Evolutionary conservation across 495 filamentous ascomycete species (phyloP).

Genomic region (Schizothecium vesticola): DNA sequence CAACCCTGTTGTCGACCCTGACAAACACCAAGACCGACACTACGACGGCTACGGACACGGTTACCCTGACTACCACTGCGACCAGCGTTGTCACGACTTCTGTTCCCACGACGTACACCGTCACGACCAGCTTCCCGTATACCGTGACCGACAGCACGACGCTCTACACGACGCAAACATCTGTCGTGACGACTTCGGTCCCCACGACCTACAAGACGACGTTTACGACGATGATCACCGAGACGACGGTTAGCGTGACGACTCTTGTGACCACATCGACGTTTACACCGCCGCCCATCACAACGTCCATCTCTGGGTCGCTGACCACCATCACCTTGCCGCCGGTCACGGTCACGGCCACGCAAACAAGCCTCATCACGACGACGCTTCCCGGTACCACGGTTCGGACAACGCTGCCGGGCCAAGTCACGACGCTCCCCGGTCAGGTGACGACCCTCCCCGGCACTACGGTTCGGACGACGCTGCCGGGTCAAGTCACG

Average conservation of each 20-base stretch:
- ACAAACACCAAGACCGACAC: background rate
- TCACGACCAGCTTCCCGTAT: slow-evolving; percentile 12
- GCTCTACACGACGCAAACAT: slow-evolving; percentile 7
- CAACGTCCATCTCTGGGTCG: background rate
- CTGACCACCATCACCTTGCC: background rate
- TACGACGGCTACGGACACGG: background rate
- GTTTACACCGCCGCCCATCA: background rate
- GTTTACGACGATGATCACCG: slow-evolving; percentile 10
- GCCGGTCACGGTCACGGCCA: background rate
- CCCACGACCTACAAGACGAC: slow-evolving; percentile 17
- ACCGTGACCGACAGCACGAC: slow-evolving; percentile 22
- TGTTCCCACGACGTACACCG: too few species aligned
- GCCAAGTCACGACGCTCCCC: slow-evolving; percentile 15
- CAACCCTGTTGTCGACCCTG: background rate
- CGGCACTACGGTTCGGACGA: slow-evolving; percentile 17
- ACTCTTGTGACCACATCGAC: background rate
- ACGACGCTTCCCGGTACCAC: slow-evolving; percentile 20
- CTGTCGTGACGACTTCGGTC: slow-evolving; percentile 6
- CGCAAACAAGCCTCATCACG: background rate
- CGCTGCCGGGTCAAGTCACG: background rate
- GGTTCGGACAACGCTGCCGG: slow-evolving; percentile 3
- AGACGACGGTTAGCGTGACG: slow-evolving; percentile 9
- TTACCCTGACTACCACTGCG: slow-evolving; percentile 5
- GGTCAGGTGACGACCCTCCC: slow-evolving; percentile 20
- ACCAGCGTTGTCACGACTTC: background rate